Evolutionary conservation across 83 land plant species (phyloP).

Genomic region (Thuja plicata): DNA sequence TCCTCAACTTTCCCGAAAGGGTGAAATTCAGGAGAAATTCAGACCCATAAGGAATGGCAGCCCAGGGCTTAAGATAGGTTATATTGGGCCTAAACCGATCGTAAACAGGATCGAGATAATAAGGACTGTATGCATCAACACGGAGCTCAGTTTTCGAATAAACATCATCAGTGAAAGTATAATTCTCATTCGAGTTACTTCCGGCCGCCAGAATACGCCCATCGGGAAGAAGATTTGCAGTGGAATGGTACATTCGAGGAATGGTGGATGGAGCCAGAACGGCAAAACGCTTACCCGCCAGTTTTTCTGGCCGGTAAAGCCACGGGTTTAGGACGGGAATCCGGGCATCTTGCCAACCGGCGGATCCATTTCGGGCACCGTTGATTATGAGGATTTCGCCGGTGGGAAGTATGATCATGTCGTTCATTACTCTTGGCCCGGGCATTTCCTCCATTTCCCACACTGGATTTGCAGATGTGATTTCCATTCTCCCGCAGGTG

Average conservation of each 20-base stretch:
- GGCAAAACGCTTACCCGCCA: constrained; percentile 24
- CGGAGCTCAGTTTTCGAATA: constrained; percentile 54
- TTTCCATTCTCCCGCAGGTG: constrained; percentile 47
- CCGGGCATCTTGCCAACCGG: constrained; percentile 45
- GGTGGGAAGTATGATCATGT: constrained; percentile 67
- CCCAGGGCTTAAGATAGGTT: not conserved
- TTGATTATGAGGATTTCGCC: constrained; percentile 62
- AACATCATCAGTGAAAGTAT: constrained; percentile 28
- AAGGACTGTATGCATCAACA: constrained; percentile 60
- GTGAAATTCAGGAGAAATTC: constrained; percentile 30
- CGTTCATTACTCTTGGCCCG: constrained; percentile 37
- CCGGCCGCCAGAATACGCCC: constrained; percentile 60
- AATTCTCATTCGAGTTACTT: constrained; percentile 49
- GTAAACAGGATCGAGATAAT: constrained; percentile 27
- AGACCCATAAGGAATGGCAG: constrained; percentile 27
- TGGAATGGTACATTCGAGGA: constrained; percentile 70
- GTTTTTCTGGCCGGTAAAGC: not conserved
- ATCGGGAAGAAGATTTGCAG: constrained; percentile 59
- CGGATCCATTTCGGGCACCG: constrained; percentile 54
- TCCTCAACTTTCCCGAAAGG: constrained; percentile 10
- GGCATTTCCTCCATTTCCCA: constrained; percentile 84
- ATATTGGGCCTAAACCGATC: not conserved
- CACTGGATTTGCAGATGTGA: constrained; percentile 23
- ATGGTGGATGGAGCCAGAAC: constrained; percentile 37
- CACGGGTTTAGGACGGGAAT: constrained; percentile 30